Percentiles rank a stretch among this genome's conserved stretches.
Evolutionary conservation across 306 rosid genomes (phyloP).

Genomic region (Fragaria vesca): DNA sequence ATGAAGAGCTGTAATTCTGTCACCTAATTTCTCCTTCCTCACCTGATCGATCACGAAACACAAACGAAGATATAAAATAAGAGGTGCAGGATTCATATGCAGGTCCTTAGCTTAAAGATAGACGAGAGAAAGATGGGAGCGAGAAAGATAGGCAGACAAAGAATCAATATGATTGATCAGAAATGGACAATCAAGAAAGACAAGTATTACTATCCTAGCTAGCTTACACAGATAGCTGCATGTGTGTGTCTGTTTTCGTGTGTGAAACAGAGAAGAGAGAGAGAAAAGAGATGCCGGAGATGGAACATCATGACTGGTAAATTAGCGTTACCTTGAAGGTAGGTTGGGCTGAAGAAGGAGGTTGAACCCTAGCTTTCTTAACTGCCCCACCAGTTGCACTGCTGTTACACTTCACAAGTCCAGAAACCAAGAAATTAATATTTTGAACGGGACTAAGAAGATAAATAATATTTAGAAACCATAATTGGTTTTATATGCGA

Average conservation of each 20-base stretch:
- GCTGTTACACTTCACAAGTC: conserved; percentile 67
- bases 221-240: not conserved
- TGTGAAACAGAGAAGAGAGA: not conserved
- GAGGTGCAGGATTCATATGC: conserved; percentile 1
- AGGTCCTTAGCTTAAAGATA: not conserved
- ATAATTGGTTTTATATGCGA: not conserved
- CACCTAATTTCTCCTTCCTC: conserved; percentile 99
- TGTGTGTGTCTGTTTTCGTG: conserved; percentile 26
- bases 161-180: conserved; percentile 49
- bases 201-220: conserved; percentile 40
- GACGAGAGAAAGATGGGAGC: not conserved
- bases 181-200: conserved; percentile 78
- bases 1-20: conserved; percentile 96
- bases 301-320: conserved; percentile 6
- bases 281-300: not conserved
- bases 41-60: conserved; percentile 47
- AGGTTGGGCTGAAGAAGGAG: conserved; percentile 66
- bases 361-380: conserved; percentile 94
- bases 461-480: not conserved
- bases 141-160: conserved; percentile 15
- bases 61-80: not conserved
- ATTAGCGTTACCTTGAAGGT: conserved; percentile 74
- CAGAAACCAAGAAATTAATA: conserved; percentile 2
- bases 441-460: not conserved
- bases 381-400: conserved; percentile 70